Evolutionary conservation across 2,329 filamentous ascomycete species (phyloP).

Genomic region (Fusarium illudens): DNA sequence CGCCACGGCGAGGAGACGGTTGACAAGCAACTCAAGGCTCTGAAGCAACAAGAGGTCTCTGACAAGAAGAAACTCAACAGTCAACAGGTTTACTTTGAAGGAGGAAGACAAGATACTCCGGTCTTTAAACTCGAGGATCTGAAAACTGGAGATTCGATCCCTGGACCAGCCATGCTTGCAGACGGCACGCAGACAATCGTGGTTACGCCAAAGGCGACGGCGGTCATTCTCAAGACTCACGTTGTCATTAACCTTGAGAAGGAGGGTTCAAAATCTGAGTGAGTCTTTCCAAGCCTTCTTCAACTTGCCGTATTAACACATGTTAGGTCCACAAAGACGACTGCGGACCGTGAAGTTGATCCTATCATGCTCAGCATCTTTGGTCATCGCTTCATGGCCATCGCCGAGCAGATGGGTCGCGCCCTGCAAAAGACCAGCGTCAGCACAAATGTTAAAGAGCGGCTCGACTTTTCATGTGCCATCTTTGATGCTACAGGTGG

Average conservation of each 20-base stretch:
- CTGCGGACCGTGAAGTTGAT: constrained; percentile 63
- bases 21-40: constrained; percentile 79
- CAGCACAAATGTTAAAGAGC: constrained; percentile 83
- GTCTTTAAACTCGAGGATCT: constrained; percentile 85
- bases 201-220: constrained; percentile 79
- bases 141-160: constrained; percentile 73
- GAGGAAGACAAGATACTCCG: constrained; percentile 78
- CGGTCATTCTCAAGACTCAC: constrained; percentile 83
- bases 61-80: constrained; percentile 70
- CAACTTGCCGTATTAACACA: background rate
- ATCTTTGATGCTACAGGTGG: constrained; percentile 80
- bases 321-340: constrained; percentile 33
- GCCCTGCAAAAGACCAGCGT: constrained; percentile 83
- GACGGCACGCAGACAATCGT: constrained; percentile 93
- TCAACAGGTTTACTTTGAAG: constrained; percentile 83
- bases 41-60: constrained; percentile 67
- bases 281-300: constrained; percentile 20
- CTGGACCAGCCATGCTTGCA: constrained; percentile 85
- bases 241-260: constrained; percentile 86
- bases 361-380: constrained; percentile 84
- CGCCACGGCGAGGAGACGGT: constrained; percentile 81
- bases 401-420: constrained; percentile 85
- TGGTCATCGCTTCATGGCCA: constrained; percentile 84
- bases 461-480: constrained; percentile 83
- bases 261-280: constrained; percentile 51